Base-by-base conservation (phyloP, 2,329 filamentous ascomycete genomes). In the Pseudogymnoascus destructans region DNA sequence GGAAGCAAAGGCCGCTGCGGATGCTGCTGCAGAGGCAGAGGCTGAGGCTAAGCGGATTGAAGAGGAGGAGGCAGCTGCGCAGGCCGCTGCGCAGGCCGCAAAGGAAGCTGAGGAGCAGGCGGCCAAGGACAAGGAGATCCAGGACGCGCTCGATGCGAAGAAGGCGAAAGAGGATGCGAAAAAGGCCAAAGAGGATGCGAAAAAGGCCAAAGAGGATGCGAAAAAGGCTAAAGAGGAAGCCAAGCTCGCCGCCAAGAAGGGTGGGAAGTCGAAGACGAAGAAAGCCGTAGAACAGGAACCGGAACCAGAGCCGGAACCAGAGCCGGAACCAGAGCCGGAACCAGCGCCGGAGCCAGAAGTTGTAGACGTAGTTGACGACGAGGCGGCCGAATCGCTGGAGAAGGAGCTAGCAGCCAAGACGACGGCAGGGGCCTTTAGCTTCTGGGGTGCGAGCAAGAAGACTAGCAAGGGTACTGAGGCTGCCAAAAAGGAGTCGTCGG, bases 371-470 rank as follows among this genome's bases (percentile, higher is more conserved):
- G 19, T 63, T 8, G 61, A 63, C 21, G 62, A 62, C 23, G 64
- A 67, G 38, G 66, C 64, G 58, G 46, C 61, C 6, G 63, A 64
- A 36, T 63, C 32, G 23, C 40, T 59, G 23, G 49, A 33, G 58
- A 57, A 35, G 46, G 57, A 59, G 57, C 57, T 42, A 38, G 25
- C 25, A 21, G 57, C 57, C 19, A 40, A 54, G 40, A 54, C 40
- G 9, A 42, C 23, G 2, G 38, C 57, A 13, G 36, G 40, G 59
- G 68, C 76, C 0, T 83, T 82, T 68, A 75, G 75, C 64, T 81
- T 82, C 71, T 83, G 79, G 80, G 77, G 79, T 60, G 71, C 74
- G 54, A 67, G 72, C 59, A 79, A 76, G 66, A 78, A 75, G 62
- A 58, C 58, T 23, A 64, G 59, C 62, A 68, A 67, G 63, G 66